These are phyloP conservation scores for Obba rivulosa DNA, from an alignment of 768 basidiomycete genomes.

Conservation along the genomic window DNA sequence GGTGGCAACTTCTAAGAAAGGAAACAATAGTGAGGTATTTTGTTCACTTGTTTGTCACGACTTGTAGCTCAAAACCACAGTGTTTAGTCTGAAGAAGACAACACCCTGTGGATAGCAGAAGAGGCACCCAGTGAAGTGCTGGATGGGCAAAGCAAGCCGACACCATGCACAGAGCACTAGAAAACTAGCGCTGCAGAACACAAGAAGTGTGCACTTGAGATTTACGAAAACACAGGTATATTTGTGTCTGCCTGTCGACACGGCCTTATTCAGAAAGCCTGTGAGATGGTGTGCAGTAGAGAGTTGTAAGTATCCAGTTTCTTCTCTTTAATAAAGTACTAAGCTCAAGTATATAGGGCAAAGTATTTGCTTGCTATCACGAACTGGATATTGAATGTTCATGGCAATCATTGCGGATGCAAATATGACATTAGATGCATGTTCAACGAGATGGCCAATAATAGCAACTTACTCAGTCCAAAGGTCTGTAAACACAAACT, in stretches of 20 bases:
- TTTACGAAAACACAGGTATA: constrained; percentile 33
- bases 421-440: constrained; percentile 18
- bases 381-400: constrained; percentile 1
- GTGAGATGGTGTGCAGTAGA: constrained; percentile 12
- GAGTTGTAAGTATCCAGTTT: constrained; percentile 12
- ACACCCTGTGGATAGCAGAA: neutral
- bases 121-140: constrained; percentile 16
- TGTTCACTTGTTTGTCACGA: too few relatives aligned
- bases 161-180: constrained; percentile 26
- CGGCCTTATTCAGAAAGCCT: constrained; percentile 14
- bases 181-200: constrained; percentile 24
- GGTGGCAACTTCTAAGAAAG: neutral
- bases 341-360: constrained; percentile 10
- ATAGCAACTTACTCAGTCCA: constrained; percentile 3
- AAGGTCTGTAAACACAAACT: too few relatives aligned
- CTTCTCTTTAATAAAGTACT: neutral
- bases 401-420: too few relatives aligned
- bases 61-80: too few relatives aligned
- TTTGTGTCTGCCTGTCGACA: constrained; percentile 26
- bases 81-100: neutral
- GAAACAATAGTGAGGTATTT: too few relatives aligned
- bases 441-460: constrained; percentile 5
- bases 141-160: neutral
- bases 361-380: constrained; percentile 17
- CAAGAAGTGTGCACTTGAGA: constrained; percentile 28